A percentile compares a stretch with the other conserved stretches of the same genome.
Evolutionary conservation across 345 rosid species (phyloP).

Genomic region (Camelina laxa): DNA sequence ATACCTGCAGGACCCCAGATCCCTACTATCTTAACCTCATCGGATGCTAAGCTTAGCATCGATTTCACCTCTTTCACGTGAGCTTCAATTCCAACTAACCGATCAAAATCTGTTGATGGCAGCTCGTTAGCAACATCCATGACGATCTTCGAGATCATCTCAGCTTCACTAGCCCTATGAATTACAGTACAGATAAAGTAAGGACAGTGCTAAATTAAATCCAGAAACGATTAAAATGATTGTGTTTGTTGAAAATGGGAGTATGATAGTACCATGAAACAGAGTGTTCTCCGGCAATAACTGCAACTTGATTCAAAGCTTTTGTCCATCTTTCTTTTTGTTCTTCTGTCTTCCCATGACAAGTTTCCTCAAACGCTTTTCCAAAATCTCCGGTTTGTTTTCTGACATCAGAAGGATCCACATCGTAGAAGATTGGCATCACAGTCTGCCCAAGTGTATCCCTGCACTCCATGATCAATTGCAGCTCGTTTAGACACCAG

Average conservation of each 20-base stretch:
- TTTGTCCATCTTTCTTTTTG: not conserved
- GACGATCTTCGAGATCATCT: slow-evolving; percentile 20
- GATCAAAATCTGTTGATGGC: slow-evolving; percentile 19
- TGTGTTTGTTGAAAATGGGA: no score
- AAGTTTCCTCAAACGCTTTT: not conserved
- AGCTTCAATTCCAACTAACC: slow-evolving; percentile 21
- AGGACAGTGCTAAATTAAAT: no score
- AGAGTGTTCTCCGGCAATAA: not conserved
- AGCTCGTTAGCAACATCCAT: slow-evolving; percentile 23
- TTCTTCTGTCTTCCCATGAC: not conserved
- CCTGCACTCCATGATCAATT: slow-evolving; percentile 23
- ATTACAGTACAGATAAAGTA: no score
- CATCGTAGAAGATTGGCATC: slow-evolving; percentile 12
- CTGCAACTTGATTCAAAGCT: not conserved
- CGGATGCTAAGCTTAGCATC: not conserved
- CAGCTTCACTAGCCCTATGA: not conserved
- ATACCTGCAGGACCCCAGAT: slow-evolving; percentile 19
- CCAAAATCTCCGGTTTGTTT: slow-evolving; percentile 26
- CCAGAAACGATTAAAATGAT: no score
- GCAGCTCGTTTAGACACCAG: slow-evolving; percentile 27
- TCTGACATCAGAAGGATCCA: slow-evolving; percentile 28
- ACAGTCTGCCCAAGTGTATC: not conserved
- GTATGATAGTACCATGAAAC: not conserved
- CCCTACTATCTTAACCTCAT: slow-evolving; percentile 17
- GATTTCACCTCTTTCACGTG: not conserved